Evolutionary conservation across 2,329 filamentous ascomycete species (phyloP).

Genomic region (Aspergillus unguis): DNA sequence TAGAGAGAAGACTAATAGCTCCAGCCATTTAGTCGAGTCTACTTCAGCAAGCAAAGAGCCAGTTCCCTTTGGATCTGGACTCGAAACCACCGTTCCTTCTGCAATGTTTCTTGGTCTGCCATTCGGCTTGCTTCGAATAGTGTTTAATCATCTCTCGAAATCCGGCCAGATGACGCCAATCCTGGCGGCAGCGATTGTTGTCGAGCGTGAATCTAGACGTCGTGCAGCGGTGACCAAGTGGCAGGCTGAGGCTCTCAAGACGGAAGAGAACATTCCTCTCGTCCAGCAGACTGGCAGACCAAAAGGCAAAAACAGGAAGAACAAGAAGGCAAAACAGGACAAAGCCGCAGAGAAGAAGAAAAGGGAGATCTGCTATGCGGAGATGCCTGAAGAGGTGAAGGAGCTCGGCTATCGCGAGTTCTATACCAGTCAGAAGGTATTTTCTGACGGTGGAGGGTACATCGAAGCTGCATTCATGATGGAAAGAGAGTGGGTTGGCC

Average conservation of each 20-base stretch:
- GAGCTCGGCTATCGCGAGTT: constrained; percentile 26
- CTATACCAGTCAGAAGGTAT: constrained; percentile 1
- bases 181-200: constrained; percentile 22
- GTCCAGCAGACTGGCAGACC: background rate
- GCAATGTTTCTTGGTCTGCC: constrained; percentile 29
- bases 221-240: constrained; percentile 17
- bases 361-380: background rate
- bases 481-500: constrained; percentile 19
- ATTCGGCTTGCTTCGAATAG: constrained; percentile 20
- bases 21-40: too few relatives aligned
- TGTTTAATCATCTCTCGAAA: constrained; percentile 20
- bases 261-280: background rate
- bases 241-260: background rate
- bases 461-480: constrained; percentile 11
- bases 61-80: background rate
- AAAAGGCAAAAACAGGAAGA: background rate
- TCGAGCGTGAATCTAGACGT: constrained; percentile 30
- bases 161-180: constrained; percentile 14
- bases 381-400: constrained; percentile 6
- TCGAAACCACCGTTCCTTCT: constrained; percentile 22
- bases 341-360: background rate
- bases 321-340: background rate
- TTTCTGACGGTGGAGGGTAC: background rate
- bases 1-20: background rate
- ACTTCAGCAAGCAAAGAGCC: background rate